phyloP scores from a whole-genome alignment of 768 basidiomycete genomes.

The Boletus bicolor region DNA sequence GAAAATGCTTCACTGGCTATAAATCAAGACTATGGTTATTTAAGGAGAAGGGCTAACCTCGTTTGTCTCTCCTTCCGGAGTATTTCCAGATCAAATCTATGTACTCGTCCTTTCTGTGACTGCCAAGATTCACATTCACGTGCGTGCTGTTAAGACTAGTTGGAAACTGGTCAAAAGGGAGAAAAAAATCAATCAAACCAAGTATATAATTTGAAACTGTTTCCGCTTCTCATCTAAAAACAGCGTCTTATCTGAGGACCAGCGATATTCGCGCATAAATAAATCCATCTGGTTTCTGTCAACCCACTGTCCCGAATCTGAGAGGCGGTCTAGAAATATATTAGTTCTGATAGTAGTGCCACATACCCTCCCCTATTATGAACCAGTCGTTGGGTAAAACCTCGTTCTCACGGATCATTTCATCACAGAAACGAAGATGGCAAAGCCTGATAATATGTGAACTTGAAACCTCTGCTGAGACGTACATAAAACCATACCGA shows the following conservation, averaged over 20 bases:
- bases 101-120: conserved; percentile 4
- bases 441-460: conserved; percentile 4
- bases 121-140: conserved; percentile 8
- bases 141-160: conserved; percentile 10
- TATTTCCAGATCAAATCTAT: conserved; percentile 9
- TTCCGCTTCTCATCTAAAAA: conserved; percentile 5
- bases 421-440: neutral
- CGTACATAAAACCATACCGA: conserved; percentile 2
- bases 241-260: neutral
- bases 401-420: neutral
- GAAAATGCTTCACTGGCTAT: conserved; percentile 14
- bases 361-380: conserved; percentile 6
- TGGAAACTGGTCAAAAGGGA: neutral
- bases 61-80: conserved; percentile 8
- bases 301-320: conserved; percentile 4
- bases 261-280: conserved; percentile 2
- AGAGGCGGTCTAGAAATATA: neutral
- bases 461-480: neutral
- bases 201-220: neutral
- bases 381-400: conserved; percentile 3
- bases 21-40: neutral
- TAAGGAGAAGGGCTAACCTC: neutral
- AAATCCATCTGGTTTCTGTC: conserved; percentile 12
- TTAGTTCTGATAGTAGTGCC: neutral
- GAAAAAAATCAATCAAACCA: neutral